Evolutionary conservation across 257 asterid species (phyloP).

Genomic region (Rhazya stricta): DNA sequence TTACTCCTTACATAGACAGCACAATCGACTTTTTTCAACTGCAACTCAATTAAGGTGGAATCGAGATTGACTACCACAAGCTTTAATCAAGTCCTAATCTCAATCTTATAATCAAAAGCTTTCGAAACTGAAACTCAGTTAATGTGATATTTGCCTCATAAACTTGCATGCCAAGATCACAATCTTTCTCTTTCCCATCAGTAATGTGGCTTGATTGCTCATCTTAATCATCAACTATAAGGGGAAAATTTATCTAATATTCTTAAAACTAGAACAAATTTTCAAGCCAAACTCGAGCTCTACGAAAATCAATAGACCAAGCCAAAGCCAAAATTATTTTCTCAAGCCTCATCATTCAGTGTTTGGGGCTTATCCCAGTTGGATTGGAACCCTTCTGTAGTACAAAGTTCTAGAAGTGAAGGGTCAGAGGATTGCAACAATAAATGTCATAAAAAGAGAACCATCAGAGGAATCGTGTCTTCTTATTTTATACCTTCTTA

Average conservation of each 20-base stretch:
- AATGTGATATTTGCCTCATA: neutral
- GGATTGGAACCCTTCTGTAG: too few species aligned
- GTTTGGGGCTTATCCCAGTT: neutral
- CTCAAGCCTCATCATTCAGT: neutral
- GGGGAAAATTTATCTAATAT: neutral
- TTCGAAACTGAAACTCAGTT: neutral
- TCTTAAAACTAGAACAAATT: neutral
- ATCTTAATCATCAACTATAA: neutral
- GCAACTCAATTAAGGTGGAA: neutral
- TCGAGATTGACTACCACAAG: neutral
- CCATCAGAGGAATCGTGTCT: neutral
- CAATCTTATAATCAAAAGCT: neutral
- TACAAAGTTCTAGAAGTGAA: neutral
- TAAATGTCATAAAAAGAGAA: neutral
- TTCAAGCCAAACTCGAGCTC: neutral
- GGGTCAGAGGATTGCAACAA: too few species aligned
- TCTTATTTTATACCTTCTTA: neutral
- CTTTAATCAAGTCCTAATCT: neutral
- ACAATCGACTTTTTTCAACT: neutral
- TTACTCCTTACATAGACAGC: neutral
- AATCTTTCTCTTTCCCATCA: neutral
- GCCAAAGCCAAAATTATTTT: neutral
- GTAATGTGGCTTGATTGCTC: neutral
- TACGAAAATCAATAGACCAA: neutral
- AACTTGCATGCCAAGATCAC: neutral